Evolutionary conservation across 2,329 filamentous ascomycete species (phyloP), one percentile per base, ranked within the genome.

Genomic region (Penicillium sp.): DNA sequence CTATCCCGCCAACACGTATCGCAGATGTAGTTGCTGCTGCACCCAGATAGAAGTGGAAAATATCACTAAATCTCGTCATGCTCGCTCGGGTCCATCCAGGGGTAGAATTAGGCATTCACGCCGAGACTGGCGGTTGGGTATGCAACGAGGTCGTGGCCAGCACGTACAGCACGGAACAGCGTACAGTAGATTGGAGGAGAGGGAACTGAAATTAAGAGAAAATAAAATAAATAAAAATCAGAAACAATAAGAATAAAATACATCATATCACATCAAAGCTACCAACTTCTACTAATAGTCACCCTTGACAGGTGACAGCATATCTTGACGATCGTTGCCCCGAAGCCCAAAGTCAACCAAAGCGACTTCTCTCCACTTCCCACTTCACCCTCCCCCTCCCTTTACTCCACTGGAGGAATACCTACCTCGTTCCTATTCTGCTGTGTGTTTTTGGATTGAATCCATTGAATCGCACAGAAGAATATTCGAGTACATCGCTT

Each of bases 81-180:
- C 13, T 34, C n/a, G 5, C 6, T 26, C 13, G n/a, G 8, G 49
- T 45, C 29, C n/a, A 29, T 44, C 18, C 18, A 42, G 34, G 40
- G 40, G 40, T 29, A 43, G 40, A 16, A 55, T 60, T 51, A 47
- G 58, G 52, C 54, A 55, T 42, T 53, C 46, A 56, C 21, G 36
- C 33, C 39, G 14, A 29, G n/a, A 11, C 39, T 54, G 51, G 50
- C 40, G 55, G 60, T 64, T 62, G 62, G 59, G 58, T 58, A 64
- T 60, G 51, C 56, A 63, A 63, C 58, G 54, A 58, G 52, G 50
- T 44, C 60, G 61, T 54, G 55, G 61, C 60, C 53, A 39, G 46
- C 48, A 21, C 14, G 37, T 37, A 48, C 18, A 51, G 45, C 24
- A 31, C 21, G n/a, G 6, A n/a, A 19, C 6, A 18, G 9, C 3